A percentile compares a stretch with the other conserved stretches of the same genome.
Conservation (phyloP, 306 rosid genomes). For the Cicer chorassanicum region DNA sequence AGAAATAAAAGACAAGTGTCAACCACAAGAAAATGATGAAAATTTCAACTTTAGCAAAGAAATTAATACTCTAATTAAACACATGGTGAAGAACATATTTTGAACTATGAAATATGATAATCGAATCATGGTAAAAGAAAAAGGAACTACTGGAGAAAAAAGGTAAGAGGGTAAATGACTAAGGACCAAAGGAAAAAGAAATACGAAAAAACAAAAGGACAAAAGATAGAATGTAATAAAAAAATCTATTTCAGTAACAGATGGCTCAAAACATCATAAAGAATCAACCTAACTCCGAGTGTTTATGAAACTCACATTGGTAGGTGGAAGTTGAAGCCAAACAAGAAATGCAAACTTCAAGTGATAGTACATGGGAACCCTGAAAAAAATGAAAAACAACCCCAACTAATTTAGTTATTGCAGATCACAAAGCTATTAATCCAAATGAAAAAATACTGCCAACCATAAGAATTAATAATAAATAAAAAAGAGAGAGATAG, state of each 20-base stretch:
- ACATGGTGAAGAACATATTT: constrained; percentile 1
- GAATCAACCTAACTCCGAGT: constrained; percentile 30
- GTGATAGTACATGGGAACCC: constrained; percentile 94
- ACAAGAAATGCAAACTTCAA: constrained; percentile 93
- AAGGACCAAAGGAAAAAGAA: not conserved
- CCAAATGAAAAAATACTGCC: constrained; percentile 24
- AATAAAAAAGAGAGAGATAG: not conserved
- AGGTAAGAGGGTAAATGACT: not conserved
- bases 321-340: constrained; percentile 95
- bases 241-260: constrained; percentile 9
- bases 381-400: constrained; percentile 38
- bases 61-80: not conserved
- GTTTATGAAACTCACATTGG: constrained; percentile 61
- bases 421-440: constrained; percentile 3
- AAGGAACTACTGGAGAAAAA: too few species aligned
- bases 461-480: not conserved
- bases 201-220: not conserved
- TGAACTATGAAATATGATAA: constrained; percentile 5
- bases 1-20: not conserved
- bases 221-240: not conserved
- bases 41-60: not conserved
- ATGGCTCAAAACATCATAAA: constrained; percentile 31
- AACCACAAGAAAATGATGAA: constrained; percentile 28
- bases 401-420: constrained; percentile 17
- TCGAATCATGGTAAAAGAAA: constrained; percentile 4